A percentile compares a stretch with the other conserved stretches of the same genome.
These are phyloP conservation scores for Echria macrotheca DNA, from an alignment of 495 filamentous ascomycete genomes.

Conservation along the genomic window DNA sequence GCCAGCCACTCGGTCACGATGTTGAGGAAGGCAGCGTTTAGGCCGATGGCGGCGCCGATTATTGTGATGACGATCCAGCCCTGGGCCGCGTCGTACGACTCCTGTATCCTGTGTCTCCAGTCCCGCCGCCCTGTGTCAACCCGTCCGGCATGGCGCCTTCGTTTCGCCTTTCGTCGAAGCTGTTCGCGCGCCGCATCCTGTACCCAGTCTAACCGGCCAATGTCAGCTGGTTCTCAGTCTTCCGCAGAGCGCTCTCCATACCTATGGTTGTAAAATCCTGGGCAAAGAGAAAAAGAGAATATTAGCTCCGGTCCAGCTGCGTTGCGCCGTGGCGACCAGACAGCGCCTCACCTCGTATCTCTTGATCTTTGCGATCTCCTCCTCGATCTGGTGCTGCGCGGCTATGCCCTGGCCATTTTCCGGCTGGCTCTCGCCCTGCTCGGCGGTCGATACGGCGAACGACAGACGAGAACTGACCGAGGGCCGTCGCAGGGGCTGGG, in stretches of 20 bases:
- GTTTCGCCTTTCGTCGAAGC: slow-evolving; percentile 66
- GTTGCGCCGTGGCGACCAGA: too few relatives aligned
- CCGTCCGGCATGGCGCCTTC: slow-evolving; percentile 67
- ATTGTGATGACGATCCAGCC: slow-evolving; percentile 97
- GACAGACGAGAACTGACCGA: slow-evolving; percentile 70
- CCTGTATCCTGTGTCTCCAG: slow-evolving; percentile 76
- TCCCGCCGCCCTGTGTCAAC: slow-evolving; percentile 68
- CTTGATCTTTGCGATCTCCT: slow-evolving; percentile 97
- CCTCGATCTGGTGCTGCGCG: slow-evolving; percentile 64
- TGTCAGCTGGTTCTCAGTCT: slow-evolving; percentile 13
- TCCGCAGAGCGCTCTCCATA: slow-evolving; percentile 19
- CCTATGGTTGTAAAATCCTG: slow-evolving; percentile 87
- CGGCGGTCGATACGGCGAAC: slow-evolving; percentile 58
- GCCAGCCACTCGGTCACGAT: slow-evolving; percentile 97
- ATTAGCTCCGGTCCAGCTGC: too few relatives aligned
- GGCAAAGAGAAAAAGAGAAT: slow-evolving; percentile 2
- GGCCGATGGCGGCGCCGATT: slow-evolving; percentile 84
- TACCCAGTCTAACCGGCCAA: slow-evolving; percentile 67
- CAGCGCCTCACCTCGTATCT: slow-evolving; percentile 81
- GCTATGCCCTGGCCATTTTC: slow-evolving; percentile 31
- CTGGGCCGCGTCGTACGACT: slow-evolving; percentile 93
- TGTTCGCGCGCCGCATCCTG: slow-evolving; percentile 94
- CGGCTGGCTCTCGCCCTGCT: slow-evolving; percentile 47
- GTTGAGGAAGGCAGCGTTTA: slow-evolving; percentile 91
- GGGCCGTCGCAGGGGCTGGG: slow-evolving; percentile 44